Percentiles rank a stretch among this genome's conserved stretches.
phyloP scores from a whole-genome alignment of 306 rosid genomes.

The Erythrophleum fordii region DNA sequence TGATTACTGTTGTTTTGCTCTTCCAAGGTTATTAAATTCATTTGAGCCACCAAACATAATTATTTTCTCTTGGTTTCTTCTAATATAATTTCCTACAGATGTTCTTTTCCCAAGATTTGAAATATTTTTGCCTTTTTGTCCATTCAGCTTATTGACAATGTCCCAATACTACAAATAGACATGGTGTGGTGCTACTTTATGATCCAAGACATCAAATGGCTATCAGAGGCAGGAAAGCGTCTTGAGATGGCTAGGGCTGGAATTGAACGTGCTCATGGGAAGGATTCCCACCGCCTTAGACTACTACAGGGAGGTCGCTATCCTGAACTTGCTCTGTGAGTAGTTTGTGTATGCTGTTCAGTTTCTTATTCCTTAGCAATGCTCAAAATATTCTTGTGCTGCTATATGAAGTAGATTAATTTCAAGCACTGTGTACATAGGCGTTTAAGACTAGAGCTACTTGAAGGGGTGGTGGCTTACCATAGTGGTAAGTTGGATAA shows the following conservation, averaged over 20 bases:
- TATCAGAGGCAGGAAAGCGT: conserved; percentile 83
- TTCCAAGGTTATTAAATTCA: conserved; percentile 23
- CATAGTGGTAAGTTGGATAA: conserved; percentile 75
- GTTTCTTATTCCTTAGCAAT: neutral
- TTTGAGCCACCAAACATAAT: neutral
- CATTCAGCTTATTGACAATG: conserved; percentile 82
- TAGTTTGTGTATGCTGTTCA: conserved; percentile 23
- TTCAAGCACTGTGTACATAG: conserved; percentile 45
- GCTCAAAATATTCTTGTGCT: neutral
- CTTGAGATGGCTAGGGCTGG: conserved; percentile 80
- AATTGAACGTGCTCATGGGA: conserved; percentile 82
- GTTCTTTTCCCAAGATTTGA: conserved; percentile 27
- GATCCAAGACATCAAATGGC: conserved; percentile 83
- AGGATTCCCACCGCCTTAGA: conserved; percentile 77
- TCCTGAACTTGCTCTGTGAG: conserved; percentile 94
- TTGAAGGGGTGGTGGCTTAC: conserved; percentile 95
- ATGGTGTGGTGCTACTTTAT: conserved; percentile 99
- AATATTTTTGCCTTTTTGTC: conserved; percentile 33
- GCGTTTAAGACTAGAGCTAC: conserved; percentile 84
- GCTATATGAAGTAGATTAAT: conserved; percentile 26
- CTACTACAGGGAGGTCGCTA: conserved; percentile 77
- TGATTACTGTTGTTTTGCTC: neutral
- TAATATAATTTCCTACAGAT: conserved; percentile 7
- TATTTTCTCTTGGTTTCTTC: conserved; percentile 24
- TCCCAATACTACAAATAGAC: conserved; percentile 92